Evolutionary conservation across 108 stramenopile genomes (phyloP), one percentile per base, ranked within the genome.

Genomic region (Fistulifera pelliculosa): DNA sequence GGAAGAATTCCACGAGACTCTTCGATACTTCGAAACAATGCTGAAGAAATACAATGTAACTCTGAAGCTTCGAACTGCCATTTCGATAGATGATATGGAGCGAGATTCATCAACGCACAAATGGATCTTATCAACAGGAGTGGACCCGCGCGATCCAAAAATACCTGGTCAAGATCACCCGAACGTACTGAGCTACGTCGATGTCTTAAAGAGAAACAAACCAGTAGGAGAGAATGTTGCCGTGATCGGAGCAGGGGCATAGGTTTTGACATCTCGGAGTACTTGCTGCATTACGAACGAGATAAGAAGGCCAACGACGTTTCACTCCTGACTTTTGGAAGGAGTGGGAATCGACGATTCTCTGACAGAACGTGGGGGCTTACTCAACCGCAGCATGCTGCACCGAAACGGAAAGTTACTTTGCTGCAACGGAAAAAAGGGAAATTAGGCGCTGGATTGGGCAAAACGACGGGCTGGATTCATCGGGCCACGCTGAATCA

Each of bases 381-480:
- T 43, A 48, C 28, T 10, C 16, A 39, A 44, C 61, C 38, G 15
- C 15, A 49, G 15, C 54, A 31, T 18, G 40, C 40, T 40, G 27
- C 23, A 35, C 68, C 87, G 21, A 48, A 71, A 17, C 76, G 94
- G 48, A 49, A 93, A 64, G 68, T 95, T 43, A 60, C 70, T 62
- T 68, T 97, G 61, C 70, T 96, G 73, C 98, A 98, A 58, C 85
- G 98, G 48, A 96, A 97, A 64, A 80, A 78, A 54, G 87, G 89
- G 61, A 87, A 87, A 58, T 66, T 97, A 23, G 98, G 96, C 23
- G 83, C 77, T 16, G 76, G 77, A 0, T 77, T 98, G 13, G 95
- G 95, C 26, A 87, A 81, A 57, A 98, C 98, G 2, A 97, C 98
- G 7, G 98, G 98, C 13, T 98, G 98, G 98, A 96, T 98, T 54